Evolutionary conservation across 1,139 yeast genomes (phyloP).

Genomic region (Spencermartinsiella ligniputridi): DNA sequence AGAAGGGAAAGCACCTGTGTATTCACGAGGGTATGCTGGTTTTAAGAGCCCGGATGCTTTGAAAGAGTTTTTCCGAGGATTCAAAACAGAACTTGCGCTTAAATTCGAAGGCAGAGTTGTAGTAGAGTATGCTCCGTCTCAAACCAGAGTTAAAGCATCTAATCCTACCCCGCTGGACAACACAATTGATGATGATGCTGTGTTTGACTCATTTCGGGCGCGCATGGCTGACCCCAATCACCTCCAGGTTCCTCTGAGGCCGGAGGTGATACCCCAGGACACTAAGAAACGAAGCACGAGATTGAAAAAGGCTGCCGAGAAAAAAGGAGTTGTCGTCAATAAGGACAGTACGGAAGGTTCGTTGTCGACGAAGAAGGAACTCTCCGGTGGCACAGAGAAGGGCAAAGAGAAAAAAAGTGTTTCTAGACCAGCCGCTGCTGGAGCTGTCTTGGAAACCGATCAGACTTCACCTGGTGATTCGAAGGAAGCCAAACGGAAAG

Average conservation of each 20-base stretch:
- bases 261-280: background rate
- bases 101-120: conserved; percentile 8
- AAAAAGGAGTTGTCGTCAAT: no score
- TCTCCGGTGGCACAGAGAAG: conserved; percentile 14
- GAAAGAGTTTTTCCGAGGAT: conserved; percentile 17
- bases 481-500: background rate
- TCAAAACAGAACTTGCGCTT: conserved; percentile 11
- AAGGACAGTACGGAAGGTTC: no score
- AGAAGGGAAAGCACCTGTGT: conserved; percentile 16
- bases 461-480: background rate
- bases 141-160: conserved; percentile 14
- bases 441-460: background rate
- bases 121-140: conserved; percentile 28
- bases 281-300: conserved; percentile 1
- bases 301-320: no score
- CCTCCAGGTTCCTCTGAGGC: background rate
- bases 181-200: conserved; percentile 20
- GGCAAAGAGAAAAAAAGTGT: conserved; percentile 5
- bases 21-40: conserved; percentile 21
- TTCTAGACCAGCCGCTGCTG: background rate
- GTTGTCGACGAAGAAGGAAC: no score
- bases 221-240: conserved; percentile 11
- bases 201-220: conserved; percentile 17
- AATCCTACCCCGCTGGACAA: conserved; percentile 17
- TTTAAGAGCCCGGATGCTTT: conserved; percentile 15